Conservation (phyloP, 805 yeast species). For the Monosporozyma servazzii region DNA sequence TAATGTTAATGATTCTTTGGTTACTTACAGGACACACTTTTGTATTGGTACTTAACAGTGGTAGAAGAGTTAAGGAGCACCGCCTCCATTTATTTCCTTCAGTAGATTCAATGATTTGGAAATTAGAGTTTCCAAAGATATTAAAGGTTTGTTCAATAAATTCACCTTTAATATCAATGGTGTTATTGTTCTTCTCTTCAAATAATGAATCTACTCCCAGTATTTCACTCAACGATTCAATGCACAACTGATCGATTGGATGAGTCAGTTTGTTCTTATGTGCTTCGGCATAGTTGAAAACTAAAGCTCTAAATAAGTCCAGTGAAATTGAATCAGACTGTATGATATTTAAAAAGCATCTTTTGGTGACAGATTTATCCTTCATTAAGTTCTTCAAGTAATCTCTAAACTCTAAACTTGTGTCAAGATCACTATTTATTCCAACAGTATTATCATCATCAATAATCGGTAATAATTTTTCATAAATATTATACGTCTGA, state of each 20-base stretch:
- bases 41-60: conserved; percentile 29
- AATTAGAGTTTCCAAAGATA: conserved; percentile 7
- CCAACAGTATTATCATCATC: neutral
- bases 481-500: conserved; percentile 26
- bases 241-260: conserved; percentile 21
- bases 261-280: conserved; percentile 14
- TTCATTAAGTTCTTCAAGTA: conserved; percentile 15
- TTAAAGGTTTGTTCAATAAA: conserved; percentile 24
- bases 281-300: conserved; percentile 21
- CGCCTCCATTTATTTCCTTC: conserved; percentile 31
- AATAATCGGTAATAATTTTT: conserved; percentile 13
- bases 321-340: conserved; percentile 10
- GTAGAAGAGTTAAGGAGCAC: conserved; percentile 32
- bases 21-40: conserved; percentile 31
- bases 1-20: conserved; percentile 24
- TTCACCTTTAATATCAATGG: conserved; percentile 16
- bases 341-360: conserved; percentile 19
- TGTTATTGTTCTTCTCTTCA: neutral
- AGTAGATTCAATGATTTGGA: conserved; percentile 17
- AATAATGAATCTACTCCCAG: conserved; percentile 8
- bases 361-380: conserved; percentile 12
- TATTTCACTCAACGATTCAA: conserved; percentile 15
- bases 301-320: conserved; percentile 14
- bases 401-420: conserved; percentile 11
- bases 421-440: conserved; percentile 6